Conservation (phyloP, 306 rosid genomes). For the Sicyos baderoa region DNA sequence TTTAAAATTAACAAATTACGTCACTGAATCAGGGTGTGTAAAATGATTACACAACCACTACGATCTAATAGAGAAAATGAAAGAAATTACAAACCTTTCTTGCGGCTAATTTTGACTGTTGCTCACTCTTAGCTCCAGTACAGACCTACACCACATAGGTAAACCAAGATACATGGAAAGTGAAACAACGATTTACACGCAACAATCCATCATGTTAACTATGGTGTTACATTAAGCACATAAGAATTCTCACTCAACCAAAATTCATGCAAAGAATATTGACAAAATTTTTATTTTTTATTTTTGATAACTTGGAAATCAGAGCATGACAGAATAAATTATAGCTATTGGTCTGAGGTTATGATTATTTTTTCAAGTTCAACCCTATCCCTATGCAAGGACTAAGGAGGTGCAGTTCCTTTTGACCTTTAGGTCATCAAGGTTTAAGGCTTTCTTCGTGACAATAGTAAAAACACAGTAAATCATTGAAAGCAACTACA, state of each 20-base stretch:
- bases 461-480: neutral
- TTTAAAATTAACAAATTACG: no score
- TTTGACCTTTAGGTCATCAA: no score
- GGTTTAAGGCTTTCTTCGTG: neutral
- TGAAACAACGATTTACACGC: neutral
- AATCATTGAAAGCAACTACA: slow-evolving; percentile 5
- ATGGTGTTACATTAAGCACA: neutral
- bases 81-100: slow-evolving; percentile 52
- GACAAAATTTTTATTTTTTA: no score
- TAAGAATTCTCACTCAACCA: neutral
- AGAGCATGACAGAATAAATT: neutral
- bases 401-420: no score
- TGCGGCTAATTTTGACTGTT: slow-evolving; percentile 86
- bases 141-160: slow-evolving; percentile 41
- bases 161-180: neutral
- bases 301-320: no score
- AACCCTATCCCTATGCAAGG: no score
- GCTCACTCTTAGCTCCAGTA: slow-evolving; percentile 93
- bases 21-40: neutral
- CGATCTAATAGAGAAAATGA: neutral
- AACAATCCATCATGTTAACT: neutral
- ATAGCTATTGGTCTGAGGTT: neutral
- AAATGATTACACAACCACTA: neutral
- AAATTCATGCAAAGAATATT: neutral
- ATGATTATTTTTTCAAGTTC: no score